phyloP scores from a whole-genome alignment of 2,329 filamentous ascomycete genomes.

The Nothophoma quercina region DNA sequence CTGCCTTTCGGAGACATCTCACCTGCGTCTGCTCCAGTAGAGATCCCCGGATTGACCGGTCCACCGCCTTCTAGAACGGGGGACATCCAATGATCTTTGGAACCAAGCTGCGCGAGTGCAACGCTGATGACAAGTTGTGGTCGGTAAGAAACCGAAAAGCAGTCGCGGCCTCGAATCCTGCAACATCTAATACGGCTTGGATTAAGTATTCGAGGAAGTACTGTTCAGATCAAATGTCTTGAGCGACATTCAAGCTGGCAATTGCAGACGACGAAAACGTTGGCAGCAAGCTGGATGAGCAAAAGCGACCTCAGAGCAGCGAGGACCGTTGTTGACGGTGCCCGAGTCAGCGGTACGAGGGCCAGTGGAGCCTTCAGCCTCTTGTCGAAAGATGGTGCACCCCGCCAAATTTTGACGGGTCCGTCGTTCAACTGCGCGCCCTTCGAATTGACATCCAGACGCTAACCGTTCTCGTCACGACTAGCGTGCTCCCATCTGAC shows the following conservation, averaged over 20 bases:
- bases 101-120: neutral
- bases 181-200: neutral
- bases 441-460: slow-evolving; percentile 15
- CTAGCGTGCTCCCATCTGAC: slow-evolving; percentile 19
- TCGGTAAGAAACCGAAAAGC: neutral
- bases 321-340: neutral
- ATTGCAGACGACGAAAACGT: too few relatives aligned
- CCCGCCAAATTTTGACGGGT: slow-evolving; percentile 13
- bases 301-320: too few relatives aligned
- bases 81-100: neutral
- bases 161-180: neutral
- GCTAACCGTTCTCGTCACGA: slow-evolving; percentile 3
- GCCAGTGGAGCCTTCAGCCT: slow-evolving; percentile 3
- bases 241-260: neutral
- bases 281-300: too few relatives aligned
- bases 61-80: slow-evolving; percentile 7
- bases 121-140: neutral
- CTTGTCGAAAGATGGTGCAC: slow-evolving; percentile 1
- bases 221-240: neutral
- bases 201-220: neutral
- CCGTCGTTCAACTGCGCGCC: slow-evolving; percentile 14
- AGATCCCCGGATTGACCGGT: slow-evolving; percentile 4
- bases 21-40: neutral
- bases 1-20: slow-evolving; percentile 4
- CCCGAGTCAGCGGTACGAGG: slow-evolving; percentile 8